Conservation (phyloP, 2,329 filamentous ascomycete species). For the Penicillium sp. region DNA sequence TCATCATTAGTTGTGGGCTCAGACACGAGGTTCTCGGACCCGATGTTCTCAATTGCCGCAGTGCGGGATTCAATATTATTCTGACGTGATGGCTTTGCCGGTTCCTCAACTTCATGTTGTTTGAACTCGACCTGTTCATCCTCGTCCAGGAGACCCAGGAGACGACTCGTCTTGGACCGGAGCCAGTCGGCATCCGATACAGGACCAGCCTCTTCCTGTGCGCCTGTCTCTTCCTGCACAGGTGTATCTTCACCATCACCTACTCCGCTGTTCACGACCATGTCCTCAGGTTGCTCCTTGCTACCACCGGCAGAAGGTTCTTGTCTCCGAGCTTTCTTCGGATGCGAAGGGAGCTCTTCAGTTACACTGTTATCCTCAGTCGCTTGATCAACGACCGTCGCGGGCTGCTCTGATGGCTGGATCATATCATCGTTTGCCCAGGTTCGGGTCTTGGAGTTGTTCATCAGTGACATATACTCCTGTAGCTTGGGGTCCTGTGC, state of each 20-base stretch:
- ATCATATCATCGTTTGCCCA: slow-evolving; percentile 55
- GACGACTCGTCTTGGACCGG: slow-evolving; percentile 77
- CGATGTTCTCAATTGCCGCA: slow-evolving; percentile 17
- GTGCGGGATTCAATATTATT: slow-evolving; percentile 19
- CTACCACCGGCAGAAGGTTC: slow-evolving; percentile 47
- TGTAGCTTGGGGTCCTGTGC: slow-evolving; percentile 72
- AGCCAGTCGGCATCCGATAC: slow-evolving; percentile 84
- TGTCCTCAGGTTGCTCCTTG: slow-evolving; percentile 19
- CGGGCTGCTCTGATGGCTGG: slow-evolving; percentile 21
- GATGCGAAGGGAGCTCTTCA: slow-evolving; percentile 42
- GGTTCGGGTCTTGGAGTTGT: slow-evolving; percentile 60
- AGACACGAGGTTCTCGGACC: slow-evolving; percentile 8
- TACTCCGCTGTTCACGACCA: slow-evolving; percentile 24
- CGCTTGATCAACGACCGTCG: slow-evolving; percentile 20
- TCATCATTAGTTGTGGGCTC: slow-evolving; percentile 12
- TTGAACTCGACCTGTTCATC: slow-evolving; percentile 45
- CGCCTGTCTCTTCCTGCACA: slow-evolving; percentile 18
- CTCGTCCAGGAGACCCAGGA: slow-evolving; percentile 78
- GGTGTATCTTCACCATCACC: slow-evolving; percentile 15
- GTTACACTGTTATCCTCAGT: slow-evolving; percentile 17
- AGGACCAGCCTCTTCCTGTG: slow-evolving; percentile 27
- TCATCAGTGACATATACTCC: slow-evolving; percentile 82
- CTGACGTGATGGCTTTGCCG: slow-evolving; percentile 8
- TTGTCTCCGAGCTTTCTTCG: slow-evolving; percentile 43
- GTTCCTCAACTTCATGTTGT: slow-evolving; percentile 15